These are phyloP conservation scores for Trichophyton verrucosum DNA, from an alignment of 2,329 filamentous ascomycete species.

Conservation along the genomic window DNA sequence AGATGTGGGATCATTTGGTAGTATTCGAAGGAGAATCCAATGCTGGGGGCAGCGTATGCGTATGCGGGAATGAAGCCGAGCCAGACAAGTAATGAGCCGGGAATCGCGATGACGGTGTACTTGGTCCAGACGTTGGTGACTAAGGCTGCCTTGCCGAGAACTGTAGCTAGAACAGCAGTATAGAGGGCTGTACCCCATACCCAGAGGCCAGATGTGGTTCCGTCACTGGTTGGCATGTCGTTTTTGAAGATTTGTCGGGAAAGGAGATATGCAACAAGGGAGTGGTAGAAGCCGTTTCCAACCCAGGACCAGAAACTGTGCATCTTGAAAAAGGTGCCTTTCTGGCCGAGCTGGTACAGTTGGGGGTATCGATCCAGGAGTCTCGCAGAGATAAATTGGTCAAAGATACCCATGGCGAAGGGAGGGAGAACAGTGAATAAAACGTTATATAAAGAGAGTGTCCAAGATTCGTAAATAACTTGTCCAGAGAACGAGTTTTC, in stretches of 20 bases:
- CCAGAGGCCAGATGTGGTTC: slow-evolving; percentile 83
- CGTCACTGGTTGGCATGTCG: slow-evolving; percentile 67
- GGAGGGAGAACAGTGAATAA: slow-evolving; percentile 92
- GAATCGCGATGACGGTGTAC: slow-evolving; percentile 90
- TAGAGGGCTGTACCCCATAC: slow-evolving; percentile 95
- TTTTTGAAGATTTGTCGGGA: slow-evolving; percentile 68
- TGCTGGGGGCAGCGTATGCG: slow-evolving; percentile 69
- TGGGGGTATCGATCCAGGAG: slow-evolving; percentile 92
- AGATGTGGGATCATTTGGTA: slow-evolving; percentile 68
- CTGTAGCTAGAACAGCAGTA: slow-evolving; percentile 82
- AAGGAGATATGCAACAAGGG: slow-evolving; percentile 79
- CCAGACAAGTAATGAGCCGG: slow-evolving; percentile 86
- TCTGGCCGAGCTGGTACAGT: slow-evolving; percentile 84
- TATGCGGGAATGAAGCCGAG: slow-evolving; percentile 81
- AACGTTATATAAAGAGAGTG: slow-evolving; percentile 97
- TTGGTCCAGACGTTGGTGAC: slow-evolving; percentile 99
- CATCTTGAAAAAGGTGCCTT: slow-evolving; percentile 84
- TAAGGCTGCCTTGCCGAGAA: slow-evolving; percentile 85
- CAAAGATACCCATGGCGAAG: slow-evolving; percentile 87
- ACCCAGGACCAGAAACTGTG: slow-evolving; percentile 92
- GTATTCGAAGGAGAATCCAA: slow-evolving; percentile 74
- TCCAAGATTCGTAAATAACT: slow-evolving; percentile 99
- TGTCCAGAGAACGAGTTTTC: slow-evolving; percentile 97
- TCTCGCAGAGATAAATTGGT: slow-evolving; percentile 92
- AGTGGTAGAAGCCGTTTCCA: slow-evolving; percentile 89